A percentile compares a stretch with the other conserved stretches of the same genome.
phyloP scores from a whole-genome alignment of 2,329 filamentous ascomycete genomes.

The Trichoderma sp. region DNA sequence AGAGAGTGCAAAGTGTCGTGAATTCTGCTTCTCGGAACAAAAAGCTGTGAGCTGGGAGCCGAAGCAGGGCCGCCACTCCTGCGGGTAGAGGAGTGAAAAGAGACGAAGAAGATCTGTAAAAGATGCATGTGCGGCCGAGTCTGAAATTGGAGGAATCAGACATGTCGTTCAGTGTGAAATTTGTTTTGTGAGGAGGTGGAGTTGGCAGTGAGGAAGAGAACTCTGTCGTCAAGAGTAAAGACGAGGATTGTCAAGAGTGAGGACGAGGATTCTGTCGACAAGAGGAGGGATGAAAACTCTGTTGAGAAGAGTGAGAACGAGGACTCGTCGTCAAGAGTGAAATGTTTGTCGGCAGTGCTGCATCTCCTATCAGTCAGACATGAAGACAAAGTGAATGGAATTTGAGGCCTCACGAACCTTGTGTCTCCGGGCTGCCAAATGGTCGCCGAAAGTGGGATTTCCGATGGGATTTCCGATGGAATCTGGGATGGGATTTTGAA shows the following conservation, averaged over 20 bases:
- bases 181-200: neutral
- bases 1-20: neutral
- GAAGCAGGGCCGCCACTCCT: neutral
- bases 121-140: neutral
- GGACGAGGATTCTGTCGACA: too few species aligned
- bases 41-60: neutral
- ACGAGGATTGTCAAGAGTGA: too few species aligned
- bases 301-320: too few species aligned
- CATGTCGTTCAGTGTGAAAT: neutral
- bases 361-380: neutral
- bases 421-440: neutral
- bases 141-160: neutral
- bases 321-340: neutral
- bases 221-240: too few species aligned
- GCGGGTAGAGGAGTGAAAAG: neutral
- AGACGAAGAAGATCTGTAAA: neutral
- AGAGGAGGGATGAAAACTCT: too few species aligned
- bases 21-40: neutral
- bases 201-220: neutral
- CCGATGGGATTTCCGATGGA: constrained; percentile 23
- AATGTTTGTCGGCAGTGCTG: neutral
- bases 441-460: neutral
- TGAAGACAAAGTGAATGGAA: neutral
- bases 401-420: neutral
- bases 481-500: too few species aligned